phyloP scores from a whole-genome alignment of 1,139 yeast species.

The Sugiyamaella japonica region DNA sequence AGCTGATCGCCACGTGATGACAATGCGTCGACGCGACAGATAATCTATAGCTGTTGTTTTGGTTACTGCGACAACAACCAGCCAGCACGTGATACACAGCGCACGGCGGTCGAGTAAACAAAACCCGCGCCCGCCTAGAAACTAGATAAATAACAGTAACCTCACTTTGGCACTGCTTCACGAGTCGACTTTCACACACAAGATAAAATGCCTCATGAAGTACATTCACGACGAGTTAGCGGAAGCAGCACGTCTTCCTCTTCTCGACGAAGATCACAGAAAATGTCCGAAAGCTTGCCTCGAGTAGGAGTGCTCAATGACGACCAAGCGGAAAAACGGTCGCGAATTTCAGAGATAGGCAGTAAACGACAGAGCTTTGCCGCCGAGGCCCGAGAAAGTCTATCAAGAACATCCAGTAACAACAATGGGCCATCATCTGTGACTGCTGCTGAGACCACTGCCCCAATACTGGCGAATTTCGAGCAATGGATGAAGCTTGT shows the following conservation, averaged over 20 bases:
- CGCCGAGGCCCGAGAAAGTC: conserved; percentile 31
- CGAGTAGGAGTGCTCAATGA: conserved; percentile 32
- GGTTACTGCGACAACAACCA: conserved; percentile 7
- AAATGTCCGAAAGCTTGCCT: conserved; percentile 15
- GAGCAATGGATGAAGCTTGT: conserved; percentile 90
- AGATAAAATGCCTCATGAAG: conserved; percentile 2
- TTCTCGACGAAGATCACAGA: conserved; percentile 14
- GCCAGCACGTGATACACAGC: background rate
- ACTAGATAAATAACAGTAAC: too few relatives aligned
- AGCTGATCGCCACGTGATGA: background rate
- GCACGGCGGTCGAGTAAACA: conserved; percentile 4
- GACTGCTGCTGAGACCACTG: conserved; percentile 16
- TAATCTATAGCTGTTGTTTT: background rate
- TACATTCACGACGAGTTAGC: background rate
- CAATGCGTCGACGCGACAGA: background rate
- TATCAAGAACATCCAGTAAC: conserved; percentile 17
- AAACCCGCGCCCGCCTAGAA: background rate
- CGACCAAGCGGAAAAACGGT: conserved; percentile 36
- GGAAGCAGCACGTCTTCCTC: background rate
- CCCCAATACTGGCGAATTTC: conserved; percentile 59
- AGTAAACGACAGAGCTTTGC: conserved; percentile 19
- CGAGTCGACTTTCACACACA: background rate
- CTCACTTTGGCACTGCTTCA: background rate
- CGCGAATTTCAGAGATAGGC: conserved; percentile 26
- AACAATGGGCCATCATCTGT: background rate